Evolutionary conservation across 2,329 filamentous ascomycete genomes (phyloP), one percentile per base, ranked within the genome.

Genomic region (Diplocarpon mali): DNA sequence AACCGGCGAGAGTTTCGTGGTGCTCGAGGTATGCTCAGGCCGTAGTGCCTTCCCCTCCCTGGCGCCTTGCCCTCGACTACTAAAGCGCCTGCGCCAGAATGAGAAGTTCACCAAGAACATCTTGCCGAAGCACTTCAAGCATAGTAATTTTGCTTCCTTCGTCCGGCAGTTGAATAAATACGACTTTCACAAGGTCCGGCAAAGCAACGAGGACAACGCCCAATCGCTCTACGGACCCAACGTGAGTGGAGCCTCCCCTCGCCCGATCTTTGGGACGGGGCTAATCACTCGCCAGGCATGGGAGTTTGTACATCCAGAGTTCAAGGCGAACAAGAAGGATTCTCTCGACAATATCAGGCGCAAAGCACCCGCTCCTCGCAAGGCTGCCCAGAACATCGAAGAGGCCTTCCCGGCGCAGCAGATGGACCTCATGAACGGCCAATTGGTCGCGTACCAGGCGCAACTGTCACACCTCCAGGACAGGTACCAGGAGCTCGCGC

Each of bases 41-140:
- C 20, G 20, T 24, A 24, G 20, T 24, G 20, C 20, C 20, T 24
- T 24, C 20, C 16, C 17, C 20, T 28, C n/a, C 12, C 15, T 15
- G 15, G 3, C 16, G 17, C 20, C 31, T 30, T 38, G 12, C 35
- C n/a, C 37, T 44, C 44, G 5, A 10, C 30, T 3, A 32, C 30
- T 32, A 46, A 60, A 49, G 59, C 53, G 46, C 45, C 44, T 31
- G 38, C 41, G 47, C 20, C 63, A 95, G 90, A 94, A 93, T 65
- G 90, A 96, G 64, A 95, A 94, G 65, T 98, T 98, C 61, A 96
- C 92, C 16, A 95, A 95, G 64, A 84, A 85, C 32, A 94, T 98
- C 57, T 77, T 98, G 13, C 92, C 92, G 2, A 95, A 96, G 63
- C 88, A 96, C 60, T 98, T 98, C 72, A 98, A 98, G 67, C 92